A percentile compares a stretch with the other conserved stretches of the same genome.
phyloP scores from a whole-genome alignment of 768 basidiomycete genomes.

The Tricholoma saponaceum region DNA sequence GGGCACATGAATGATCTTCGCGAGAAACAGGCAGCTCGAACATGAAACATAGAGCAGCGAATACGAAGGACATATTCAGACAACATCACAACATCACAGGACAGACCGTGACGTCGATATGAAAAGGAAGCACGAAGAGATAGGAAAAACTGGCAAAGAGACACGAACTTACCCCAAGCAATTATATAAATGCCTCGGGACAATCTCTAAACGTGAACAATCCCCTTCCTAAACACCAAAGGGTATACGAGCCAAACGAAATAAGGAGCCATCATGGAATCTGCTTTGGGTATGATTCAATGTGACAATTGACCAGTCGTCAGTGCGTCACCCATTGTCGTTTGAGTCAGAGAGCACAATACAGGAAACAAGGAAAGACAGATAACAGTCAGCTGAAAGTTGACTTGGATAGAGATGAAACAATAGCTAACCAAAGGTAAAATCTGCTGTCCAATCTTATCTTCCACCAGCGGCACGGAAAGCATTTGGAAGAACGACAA shows the following conservation, averaged over 20 bases:
- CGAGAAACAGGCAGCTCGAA: neutral
- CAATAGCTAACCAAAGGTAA: constrained; percentile 53
- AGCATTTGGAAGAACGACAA: constrained; percentile 50
- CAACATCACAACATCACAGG: neutral
- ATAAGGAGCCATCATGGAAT: constrained; percentile 83
- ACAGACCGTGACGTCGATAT: neutral
- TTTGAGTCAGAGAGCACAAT: neutral
- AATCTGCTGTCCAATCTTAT: constrained; percentile 40
- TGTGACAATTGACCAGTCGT: neutral
- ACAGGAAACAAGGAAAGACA: neutral
- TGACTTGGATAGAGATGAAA: neutral
- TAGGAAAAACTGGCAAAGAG: neutral
- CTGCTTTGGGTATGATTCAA: constrained; percentile 33
- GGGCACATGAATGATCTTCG: neutral
- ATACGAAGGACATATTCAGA: neutral
- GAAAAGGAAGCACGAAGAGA: neutral
- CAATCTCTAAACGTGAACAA: constrained; percentile 72
- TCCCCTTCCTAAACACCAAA: constrained; percentile 75
- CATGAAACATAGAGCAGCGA: neutral
- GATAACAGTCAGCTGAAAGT: neutral
- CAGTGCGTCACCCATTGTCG: neutral
- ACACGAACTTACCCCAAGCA: constrained; percentile 48
- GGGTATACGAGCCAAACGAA: constrained; percentile 73
- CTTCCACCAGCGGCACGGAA: constrained; percentile 50
- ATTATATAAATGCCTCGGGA: constrained; percentile 71